Percentiles rank a stretch among this genome's conserved stretches.
Evolutionary conservation across 106 monocot genomes (phyloP).

Genomic region (Allium sativum): DNA sequence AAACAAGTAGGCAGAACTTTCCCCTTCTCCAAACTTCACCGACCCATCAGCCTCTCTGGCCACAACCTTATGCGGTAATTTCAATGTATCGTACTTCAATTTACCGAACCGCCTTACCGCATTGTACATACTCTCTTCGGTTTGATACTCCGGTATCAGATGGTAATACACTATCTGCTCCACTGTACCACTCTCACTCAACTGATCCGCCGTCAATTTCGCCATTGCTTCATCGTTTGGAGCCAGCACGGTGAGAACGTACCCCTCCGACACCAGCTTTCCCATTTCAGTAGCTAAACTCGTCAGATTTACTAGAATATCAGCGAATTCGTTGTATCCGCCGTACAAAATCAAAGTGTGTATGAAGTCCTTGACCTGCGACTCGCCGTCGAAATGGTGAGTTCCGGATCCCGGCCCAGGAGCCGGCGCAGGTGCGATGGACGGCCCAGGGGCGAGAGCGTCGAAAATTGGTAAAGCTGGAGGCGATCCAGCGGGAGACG

Average conservation of each 20-base stretch:
- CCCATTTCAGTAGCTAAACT: slow-evolving; percentile 96
- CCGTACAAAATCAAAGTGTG: slow-evolving; percentile 94
- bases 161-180: slow-evolving; percentile 91
- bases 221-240: slow-evolving; percentile 81
- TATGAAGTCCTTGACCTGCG: slow-evolving; percentile 97
- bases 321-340: slow-evolving; percentile 96
- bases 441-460: slow-evolving; percentile 84
- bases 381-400: slow-evolving; percentile 63
- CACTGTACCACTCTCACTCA: slow-evolving; percentile 56
- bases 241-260: slow-evolving; percentile 81
- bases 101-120: slow-evolving; percentile 83
- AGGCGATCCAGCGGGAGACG: slow-evolving; percentile 51
- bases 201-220: slow-evolving; percentile 48
- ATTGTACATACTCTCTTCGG: slow-evolving; percentile 99
- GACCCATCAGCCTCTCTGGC: slow-evolving; percentile 85
- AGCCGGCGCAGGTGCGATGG: slow-evolving; percentile 82
- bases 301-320: slow-evolving; percentile 90
- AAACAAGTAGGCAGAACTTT: slow-evolving; percentile 75
- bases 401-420: slow-evolving; percentile 80
- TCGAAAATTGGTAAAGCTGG: slow-evolving; percentile 75
- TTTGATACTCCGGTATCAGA: slow-evolving; percentile 94
- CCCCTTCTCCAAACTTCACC: slow-evolving; percentile 80
- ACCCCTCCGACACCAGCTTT: slow-evolving; percentile 81
- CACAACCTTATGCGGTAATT: slow-evolving; percentile 66
- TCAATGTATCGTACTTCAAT: slow-evolving; percentile 78